Conservation (phyloP, 768 basidiomycete genomes). For the Termitomyces sp. region DNA sequence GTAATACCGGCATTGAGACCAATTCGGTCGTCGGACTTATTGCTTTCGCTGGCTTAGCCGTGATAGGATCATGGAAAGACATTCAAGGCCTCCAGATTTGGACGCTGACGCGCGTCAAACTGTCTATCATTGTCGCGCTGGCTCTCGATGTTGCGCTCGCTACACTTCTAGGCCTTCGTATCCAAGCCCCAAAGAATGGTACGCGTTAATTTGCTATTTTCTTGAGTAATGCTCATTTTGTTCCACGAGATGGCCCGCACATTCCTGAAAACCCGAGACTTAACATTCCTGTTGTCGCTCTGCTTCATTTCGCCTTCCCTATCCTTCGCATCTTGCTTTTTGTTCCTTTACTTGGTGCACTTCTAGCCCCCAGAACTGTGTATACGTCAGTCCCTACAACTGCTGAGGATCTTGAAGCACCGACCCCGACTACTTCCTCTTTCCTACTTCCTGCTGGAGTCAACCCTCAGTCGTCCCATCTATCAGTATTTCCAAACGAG, state of each 20-base stretch:
- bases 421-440: constrained; percentile 40
- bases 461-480: constrained; percentile 36
- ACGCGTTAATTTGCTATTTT: constrained; percentile 9
- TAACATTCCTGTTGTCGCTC: constrained; percentile 19
- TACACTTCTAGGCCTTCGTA: constrained; percentile 41
- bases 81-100: constrained; percentile 64
- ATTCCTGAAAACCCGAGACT: constrained; percentile 25
- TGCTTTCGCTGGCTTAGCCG: constrained; percentile 68
- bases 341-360: constrained; percentile 49
- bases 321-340: constrained; percentile 62
- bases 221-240: constrained; percentile 8
- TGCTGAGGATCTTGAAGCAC: constrained; percentile 35
- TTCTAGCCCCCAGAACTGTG: constrained; percentile 58
- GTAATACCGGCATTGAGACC: constrained; percentile 56
- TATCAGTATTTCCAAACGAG: constrained; percentile 32
- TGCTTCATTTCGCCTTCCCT: constrained; percentile 45
- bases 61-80: constrained; percentile 77
- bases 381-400: constrained; percentile 49
- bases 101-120: constrained; percentile 52
- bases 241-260: constrained; percentile 16
- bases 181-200: constrained; percentile 31
- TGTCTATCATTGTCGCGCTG: constrained; percentile 47
- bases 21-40: constrained; percentile 63
- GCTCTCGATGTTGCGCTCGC: constrained; percentile 56
- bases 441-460: constrained; percentile 50